Evolutionary conservation across 768 basidiomycete genomes (phyloP), one percentile per base, ranked within the genome.

Genomic region (Tubosaeta sp.): DNA sequence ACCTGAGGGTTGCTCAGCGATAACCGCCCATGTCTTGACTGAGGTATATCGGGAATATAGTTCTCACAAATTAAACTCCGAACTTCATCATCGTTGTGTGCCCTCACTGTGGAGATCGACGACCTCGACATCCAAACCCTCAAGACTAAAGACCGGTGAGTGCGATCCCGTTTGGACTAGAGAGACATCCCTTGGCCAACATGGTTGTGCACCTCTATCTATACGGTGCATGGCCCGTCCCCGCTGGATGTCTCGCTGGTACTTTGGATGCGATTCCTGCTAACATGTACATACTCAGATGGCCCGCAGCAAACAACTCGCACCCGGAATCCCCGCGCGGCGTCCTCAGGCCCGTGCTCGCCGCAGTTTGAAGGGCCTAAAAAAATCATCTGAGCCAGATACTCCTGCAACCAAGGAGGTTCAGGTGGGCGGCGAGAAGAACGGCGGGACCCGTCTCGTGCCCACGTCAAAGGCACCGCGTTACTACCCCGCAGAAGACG

Each of bases 401-500:
- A 71, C 75, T 51, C 72, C 85, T 45, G 74, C 81, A 46, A 79
- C 76, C 60, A 79, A 84, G 68, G 89, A 90, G 77, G 90, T 90
- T 64, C 75, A 82, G 58, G 76, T 97, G 58, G 87, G 88, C 54
- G 94, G 94, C 56, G 84, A 82, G 63, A 94, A 91, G 77, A 97
- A 97, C 73, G 89, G 93, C 58, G 76, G 80, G 64, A 90, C 84
- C 65, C 91, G 94, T 72, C 76, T 88, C 54, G 82, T 96, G 55
- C 93, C 94, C 52, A 86, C 84, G 54, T 67, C 76, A 63, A 93
- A 93, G 73, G 90, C 91, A 56, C 80, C 90, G 46, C 86, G 87
- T 61, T 94, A 84, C 82, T 96, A 96, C 76, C 90, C 93, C 49
- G 91, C 92, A 57, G 95, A 98, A 69, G 94, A 97, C 70, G 86